Evolutionary conservation across 345 rosid species (phyloP), one percentile per base, ranked within the genome.

Genomic region (Rhizophora apiculata): DNA sequence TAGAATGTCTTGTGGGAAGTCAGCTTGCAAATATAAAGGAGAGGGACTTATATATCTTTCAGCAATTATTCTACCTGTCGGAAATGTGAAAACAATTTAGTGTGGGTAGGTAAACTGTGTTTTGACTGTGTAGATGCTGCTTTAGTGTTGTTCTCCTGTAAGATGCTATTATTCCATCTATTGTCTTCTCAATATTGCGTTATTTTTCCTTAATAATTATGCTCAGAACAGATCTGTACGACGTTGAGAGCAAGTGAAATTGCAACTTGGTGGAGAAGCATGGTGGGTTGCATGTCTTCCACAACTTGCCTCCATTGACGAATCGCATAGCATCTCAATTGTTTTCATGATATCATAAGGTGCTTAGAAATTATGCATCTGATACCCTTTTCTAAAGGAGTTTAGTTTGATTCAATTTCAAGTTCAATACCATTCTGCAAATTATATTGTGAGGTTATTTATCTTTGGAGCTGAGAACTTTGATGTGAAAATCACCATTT

Each of bases 181-280:
- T 59, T 43, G 15, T 24, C 39, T 65, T 71, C 22, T 21, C 22
- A 21, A 56, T 56, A 24, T 10, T 0, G 6, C 18, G 32, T 24
- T 34, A 6, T 37, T 37, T 13, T 63, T 43, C 66, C 66, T 63
- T 63, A 24, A 63, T 49, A 26, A 9, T 9, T 22, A 22, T 37
- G 4, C 20, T 61, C 75, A 85, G 88, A 26, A 24, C 88, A 4
- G 85, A 85, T 64, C 26, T 85, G 1, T 85, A 85, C 51, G 88
- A 85, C 9, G 37, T 43, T 1, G 88, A 85, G 77, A 82, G 88
- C 88, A 82, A 82, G 83, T 85, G 78, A 82, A 15, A 2, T 18
- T 6, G 75, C 60, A 27, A 30, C 20, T 19, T 66, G 65, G 58
- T 21, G 16, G 64, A 51, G 59, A 55, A 63, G n/a, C 51, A 67